Evolutionary conservation across 2,329 filamentous ascomycete genomes (phyloP), one percentile per base, ranked within the genome.

Genomic region (Sarocladiaceae sp.): DNA sequence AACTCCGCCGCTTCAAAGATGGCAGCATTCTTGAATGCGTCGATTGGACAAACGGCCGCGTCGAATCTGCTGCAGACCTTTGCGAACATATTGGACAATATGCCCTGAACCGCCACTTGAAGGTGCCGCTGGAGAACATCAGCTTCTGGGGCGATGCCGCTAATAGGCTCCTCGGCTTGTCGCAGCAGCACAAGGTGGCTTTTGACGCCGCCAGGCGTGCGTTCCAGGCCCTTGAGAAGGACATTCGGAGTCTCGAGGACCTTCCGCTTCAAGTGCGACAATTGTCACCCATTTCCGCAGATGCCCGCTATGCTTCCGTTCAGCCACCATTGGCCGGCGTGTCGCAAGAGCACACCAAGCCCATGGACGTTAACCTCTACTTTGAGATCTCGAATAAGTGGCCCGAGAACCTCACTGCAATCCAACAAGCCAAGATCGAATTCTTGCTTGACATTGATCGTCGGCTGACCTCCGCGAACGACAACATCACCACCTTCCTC

Each of bases 321-420:
- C 59, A 67, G 4, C 60, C 64, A 13, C 69, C 69, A 0, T 55
- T 57, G 22, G 66, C 76, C 35, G 71, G 72, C 22, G 72, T 75
- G 13, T 69, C 72, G 48, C 75, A 73, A 18, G 71, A 68, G 1
- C 60, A 68, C 17, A 60, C 75, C 51, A 64, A 67, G 23, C 86
- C 89, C 0, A 86, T 92, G 58, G 86, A 95, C 58, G 80, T 95
- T 28, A 80, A 91, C 37, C 77, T 99, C 46, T 92, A 93, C 63
- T 97, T 99, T 60, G 94, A 99, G 71, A 89, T 88, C 4, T 97
- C 94, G 6, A 86, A 84, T 42, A 87, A 90, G 59, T 99, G 94
- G 94, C 94, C 94, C 0, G 92, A 97, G 64, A 90, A 95, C 63
- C 71, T 97, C 8, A 82, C 82, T 3, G 92, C 93, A 4, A 96